Percentiles rank a stretch among this genome's conserved stretches.
Evolutionary conservation across 257 asterid genomes (phyloP).

Genomic region (Plantago elongata): DNA sequence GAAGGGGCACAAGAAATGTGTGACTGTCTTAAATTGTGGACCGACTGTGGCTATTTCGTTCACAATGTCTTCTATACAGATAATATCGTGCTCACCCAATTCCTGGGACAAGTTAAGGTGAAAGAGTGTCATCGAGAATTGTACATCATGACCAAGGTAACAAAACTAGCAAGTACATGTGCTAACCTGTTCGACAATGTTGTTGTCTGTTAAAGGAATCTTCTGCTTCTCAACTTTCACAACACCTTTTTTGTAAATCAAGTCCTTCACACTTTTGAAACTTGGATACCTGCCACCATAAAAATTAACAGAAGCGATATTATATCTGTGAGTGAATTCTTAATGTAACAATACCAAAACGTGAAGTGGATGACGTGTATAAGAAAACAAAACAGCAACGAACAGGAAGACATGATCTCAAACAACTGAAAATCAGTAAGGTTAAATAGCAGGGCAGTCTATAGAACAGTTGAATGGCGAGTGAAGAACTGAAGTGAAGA

Average conservation of each 20-base stretch:
- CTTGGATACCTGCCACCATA: conserved; percentile 61
- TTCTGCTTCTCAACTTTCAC: conserved; percentile 54
- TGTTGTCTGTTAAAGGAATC: conserved; percentile 79
- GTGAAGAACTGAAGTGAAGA: no score
- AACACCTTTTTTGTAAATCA: conserved; percentile 88
- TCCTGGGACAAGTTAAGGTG: conserved; percentile 36
- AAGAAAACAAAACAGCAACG: no score
- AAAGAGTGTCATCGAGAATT: no score
- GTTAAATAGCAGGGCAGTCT: no score
- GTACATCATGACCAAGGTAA: neutral
- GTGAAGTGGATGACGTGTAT: no score
- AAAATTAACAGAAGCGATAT: neutral
- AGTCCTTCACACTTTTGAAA: conserved; percentile 79
- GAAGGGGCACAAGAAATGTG: conserved; percentile 69
- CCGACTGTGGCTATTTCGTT: conserved; percentile 65
- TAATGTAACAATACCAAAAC: no score
- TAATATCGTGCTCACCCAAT: conserved; percentile 57
- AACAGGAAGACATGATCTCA: no score
- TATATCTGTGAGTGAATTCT: no score
- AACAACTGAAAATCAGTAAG: no score
- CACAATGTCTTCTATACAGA: conserved; percentile 84
- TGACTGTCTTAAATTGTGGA: conserved; percentile 57
- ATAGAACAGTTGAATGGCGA: no score
- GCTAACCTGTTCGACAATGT: conserved; percentile 71
- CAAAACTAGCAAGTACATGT: neutral